Conservation (phyloP, 805 yeast genomes). For the Kodamaea nitidulidarum region DNA sequence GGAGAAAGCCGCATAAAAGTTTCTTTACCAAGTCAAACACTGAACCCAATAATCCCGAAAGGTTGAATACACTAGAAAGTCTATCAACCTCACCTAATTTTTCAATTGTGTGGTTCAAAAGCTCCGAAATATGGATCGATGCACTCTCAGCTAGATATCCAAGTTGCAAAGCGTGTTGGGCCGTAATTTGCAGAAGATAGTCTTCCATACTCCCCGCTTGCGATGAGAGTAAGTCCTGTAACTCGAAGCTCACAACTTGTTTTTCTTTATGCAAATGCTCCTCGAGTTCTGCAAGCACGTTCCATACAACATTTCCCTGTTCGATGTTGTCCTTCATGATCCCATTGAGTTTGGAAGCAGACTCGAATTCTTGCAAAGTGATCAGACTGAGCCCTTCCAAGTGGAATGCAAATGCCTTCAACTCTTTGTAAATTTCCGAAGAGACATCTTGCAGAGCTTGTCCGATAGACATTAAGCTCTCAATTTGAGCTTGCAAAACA, state of each 20-base stretch:
- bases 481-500: no score
- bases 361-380: not conserved
- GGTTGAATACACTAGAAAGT: not conserved
- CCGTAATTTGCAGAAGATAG: not conserved
- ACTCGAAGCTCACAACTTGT: not conserved
- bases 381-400: not conserved
- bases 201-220: not conserved
- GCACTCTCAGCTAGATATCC: not conserved
- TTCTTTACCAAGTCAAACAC: not conserved
- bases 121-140: not conserved
- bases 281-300: not conserved
- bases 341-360: not conserved
- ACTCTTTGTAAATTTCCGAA: not conserved
- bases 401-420: not conserved
- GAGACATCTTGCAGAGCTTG: not conserved
- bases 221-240: not conserved
- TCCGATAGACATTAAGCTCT: not conserved
- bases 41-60: not conserved
- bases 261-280: not conserved
- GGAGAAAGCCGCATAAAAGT: no score
- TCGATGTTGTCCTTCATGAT: not conserved
- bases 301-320: not conserved
- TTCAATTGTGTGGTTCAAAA: not conserved
- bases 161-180: not conserved
- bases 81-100: not conserved